Conservation (phyloP, 805 yeast genomes). For the Candida qinlingensis region DNA sequence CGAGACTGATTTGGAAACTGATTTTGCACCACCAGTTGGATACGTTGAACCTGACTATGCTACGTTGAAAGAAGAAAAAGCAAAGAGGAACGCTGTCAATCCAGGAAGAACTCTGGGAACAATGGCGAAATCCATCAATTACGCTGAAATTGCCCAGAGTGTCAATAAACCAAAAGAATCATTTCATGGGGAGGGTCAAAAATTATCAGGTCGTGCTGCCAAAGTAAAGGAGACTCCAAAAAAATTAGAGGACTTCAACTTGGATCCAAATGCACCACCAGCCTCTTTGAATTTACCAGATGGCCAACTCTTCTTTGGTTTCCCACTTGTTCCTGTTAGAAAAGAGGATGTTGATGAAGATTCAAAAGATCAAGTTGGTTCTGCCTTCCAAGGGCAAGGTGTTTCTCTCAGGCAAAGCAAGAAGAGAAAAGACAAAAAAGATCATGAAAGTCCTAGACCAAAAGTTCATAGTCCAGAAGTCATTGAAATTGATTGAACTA, state of each 20-base stretch:
- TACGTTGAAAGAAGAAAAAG: conserved; percentile 17
- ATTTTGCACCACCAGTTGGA: conserved; percentile 98
- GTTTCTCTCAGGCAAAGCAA: conserved; percentile 65
- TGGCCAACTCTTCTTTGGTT: conserved; percentile 91
- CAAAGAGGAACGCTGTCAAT: conserved; percentile 4
- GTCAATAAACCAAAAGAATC: conserved; percentile 27
- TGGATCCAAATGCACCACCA: conserved; percentile 58
- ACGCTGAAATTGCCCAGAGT: conserved; percentile 49
- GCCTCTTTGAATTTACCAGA: conserved; percentile 70
- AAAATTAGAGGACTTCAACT: conserved; percentile 32
- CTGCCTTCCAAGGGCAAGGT: conserved; percentile 60
- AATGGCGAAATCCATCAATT: conserved; percentile 69
- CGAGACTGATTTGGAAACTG: conserved; percentile 95
- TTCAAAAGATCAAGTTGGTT: conserved; percentile 17
- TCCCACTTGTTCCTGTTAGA: conserved; percentile 54
- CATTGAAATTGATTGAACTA: conserved; percentile 58
- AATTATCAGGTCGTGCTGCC: conserved; percentile 56
- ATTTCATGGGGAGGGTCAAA: conserved; percentile 63
- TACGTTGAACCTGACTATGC: conserved; percentile 85
- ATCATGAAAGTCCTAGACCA: conserved; percentile 52
- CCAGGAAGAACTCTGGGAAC: conserved; percentile 30
- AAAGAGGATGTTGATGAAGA: conserved; percentile 30
- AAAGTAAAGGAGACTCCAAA: conserved; percentile 13
- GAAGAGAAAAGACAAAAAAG: conserved; percentile 59
- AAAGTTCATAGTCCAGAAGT: conserved; percentile 69